Base-by-base conservation (phyloP, 768 basidiomycete genomes). In the Boletus reticuloceps region DNA sequence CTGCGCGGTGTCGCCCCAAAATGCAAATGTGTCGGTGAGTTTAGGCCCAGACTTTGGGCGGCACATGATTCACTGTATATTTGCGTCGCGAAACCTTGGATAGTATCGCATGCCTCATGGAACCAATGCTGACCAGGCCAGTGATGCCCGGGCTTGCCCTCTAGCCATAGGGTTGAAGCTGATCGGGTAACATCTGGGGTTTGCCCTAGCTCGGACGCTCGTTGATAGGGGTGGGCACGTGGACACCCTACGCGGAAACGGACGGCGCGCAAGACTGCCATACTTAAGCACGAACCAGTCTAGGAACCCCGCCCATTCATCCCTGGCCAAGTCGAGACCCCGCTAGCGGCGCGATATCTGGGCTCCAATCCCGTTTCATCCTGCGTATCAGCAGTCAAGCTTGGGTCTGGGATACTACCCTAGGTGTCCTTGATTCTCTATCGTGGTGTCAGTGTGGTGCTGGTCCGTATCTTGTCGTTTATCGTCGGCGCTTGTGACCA, bases 181-280 rank as follows among this genome's bases (percentile, higher is more conserved):
- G 51, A 45, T 45, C 42, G 51, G 51, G 13, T 10, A 36, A 14
- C 13, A 50, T 48, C 43, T 36, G 34, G 48, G 56, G 53, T 38
- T 22, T 34, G 10, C 47, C 48, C 38, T 20, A 2, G 4, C 9
- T n/a, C 27, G 19, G 25, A 36, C 19, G 38, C 38, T 39, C 19
- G 17, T 6, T 57, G 37, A 48, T 46, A 12, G 32, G 60, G 55
- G 55, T 62, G 61, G 55, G 31, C 61, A 62, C 54, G 61, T 52
- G 61, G 50, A 2, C 56, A 43, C 49, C 48, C 29, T 29, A 29
- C 29, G 8, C 29, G 29, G 29, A 29, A 29, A 29, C 9, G 34
- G 17, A 50, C 55, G 50, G 54, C 45, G 38, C 41, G 45, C 27
- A 12, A 22, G 40, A 20, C 29, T 16, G 42, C 25, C 19, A 31